These are phyloP conservation scores for Fusarium transvaalense DNA, from an alignment of 2,329 filamentous ascomycete species.

Conservation along the genomic window DNA sequence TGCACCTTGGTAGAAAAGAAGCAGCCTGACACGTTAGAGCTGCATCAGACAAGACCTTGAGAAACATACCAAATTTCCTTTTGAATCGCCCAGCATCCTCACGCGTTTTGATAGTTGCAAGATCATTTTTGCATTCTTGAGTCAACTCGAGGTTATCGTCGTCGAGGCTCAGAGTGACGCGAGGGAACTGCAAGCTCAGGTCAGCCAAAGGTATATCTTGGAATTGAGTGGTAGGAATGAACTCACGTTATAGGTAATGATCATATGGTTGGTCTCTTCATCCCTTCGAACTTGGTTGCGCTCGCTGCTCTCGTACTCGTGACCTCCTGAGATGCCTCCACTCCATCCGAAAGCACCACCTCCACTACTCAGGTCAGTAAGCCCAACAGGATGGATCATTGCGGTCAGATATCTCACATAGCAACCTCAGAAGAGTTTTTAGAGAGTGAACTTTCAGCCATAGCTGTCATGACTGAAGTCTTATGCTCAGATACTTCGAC, in stretches of 20 bases:
- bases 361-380: background rate
- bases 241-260: background rate
- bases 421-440: background rate
- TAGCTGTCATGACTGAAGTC: background rate
- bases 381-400: background rate
- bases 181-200: background rate
- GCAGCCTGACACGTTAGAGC: background rate
- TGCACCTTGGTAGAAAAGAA: background rate
- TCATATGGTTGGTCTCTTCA: background rate
- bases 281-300: background rate
- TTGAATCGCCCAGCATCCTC: background rate
- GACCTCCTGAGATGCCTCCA: background rate
- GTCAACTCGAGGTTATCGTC: background rate
- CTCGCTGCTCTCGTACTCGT: background rate
- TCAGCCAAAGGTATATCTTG: background rate
- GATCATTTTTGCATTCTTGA: background rate
- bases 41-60: background rate
- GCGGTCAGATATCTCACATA: background rate
- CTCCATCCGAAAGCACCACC: background rate
- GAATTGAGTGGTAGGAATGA: background rate
- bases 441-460: background rate
- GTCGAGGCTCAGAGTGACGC: background rate
- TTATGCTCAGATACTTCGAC: background rate
- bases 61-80: background rate
- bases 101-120: background rate